These are phyloP conservation scores for Annulohypoxylon maeteangense DNA, from an alignment of 495 filamentous ascomycete genomes.

Conservation along the genomic window DNA sequence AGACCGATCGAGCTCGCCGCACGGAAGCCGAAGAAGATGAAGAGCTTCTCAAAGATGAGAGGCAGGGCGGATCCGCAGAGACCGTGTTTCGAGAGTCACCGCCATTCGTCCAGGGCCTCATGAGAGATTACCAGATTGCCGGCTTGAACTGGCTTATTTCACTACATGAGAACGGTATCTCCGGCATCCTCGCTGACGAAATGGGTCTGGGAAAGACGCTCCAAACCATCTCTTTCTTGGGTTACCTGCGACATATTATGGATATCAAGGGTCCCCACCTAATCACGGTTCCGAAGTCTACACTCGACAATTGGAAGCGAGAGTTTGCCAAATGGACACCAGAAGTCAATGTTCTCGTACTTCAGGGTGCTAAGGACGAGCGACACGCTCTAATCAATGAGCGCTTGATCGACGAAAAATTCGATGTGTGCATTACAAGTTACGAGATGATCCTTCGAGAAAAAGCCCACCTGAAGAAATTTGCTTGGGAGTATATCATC, in stretches of 20 bases:
- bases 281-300: constrained; percentile 94
- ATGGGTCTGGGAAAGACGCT: constrained; percentile 98
- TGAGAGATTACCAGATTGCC: constrained; percentile 96
- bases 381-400: constrained; percentile 89
- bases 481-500: constrained; percentile 99
- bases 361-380: constrained; percentile 96
- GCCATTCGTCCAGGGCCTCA: constrained; percentile 82
- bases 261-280: constrained; percentile 94
- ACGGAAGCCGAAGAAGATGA: constrained; percentile 99
- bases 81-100: constrained; percentile 95
- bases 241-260: constrained; percentile 90
- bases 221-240: constrained; percentile 93
- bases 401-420: constrained; percentile 87
- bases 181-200: constrained; percentile 95
- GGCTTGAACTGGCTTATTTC: constrained; percentile 99
- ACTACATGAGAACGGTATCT: constrained; percentile 98
- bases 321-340: constrained; percentile 96
- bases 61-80: constrained; percentile 81
- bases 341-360: constrained; percentile 90
- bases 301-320: constrained; percentile 97
- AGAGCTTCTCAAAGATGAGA: constrained; percentile 91
- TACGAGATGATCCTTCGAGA: constrained; percentile 97
- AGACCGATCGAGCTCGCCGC: constrained; percentile 78
- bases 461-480: constrained; percentile 94
- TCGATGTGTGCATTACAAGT: constrained; percentile 94